Evolutionary conservation across 2,329 filamentous ascomycete species (phyloP).

Genomic region (Cryphonectria naterciae): DNA sequence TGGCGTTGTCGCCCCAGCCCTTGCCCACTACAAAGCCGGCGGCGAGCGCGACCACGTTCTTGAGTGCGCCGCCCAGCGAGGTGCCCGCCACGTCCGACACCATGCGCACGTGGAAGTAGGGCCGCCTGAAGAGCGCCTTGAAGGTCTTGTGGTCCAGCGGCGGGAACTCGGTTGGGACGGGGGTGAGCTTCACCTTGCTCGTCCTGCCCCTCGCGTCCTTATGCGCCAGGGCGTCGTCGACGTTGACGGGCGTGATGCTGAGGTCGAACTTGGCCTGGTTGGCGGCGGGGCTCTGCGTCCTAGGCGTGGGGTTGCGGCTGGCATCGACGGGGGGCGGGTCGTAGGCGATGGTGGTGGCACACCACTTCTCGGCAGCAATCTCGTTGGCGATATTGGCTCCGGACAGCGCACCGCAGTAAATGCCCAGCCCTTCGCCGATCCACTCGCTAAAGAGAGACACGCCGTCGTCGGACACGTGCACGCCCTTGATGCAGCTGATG

Average conservation of each 20-base stretch:
- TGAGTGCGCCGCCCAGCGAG: slow-evolving; percentile 89
- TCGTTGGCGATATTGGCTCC: slow-evolving; percentile 96
- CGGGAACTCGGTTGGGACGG: slow-evolving; percentile 81
- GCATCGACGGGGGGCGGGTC: slow-evolving; percentile 84
- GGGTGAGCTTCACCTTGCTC: slow-evolving; percentile 71
- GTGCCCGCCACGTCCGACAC: slow-evolving; percentile 96
- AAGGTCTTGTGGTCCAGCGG: slow-evolving; percentile 84
- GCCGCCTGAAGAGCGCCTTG: slow-evolving; percentile 87
- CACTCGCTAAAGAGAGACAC: slow-evolving; percentile 92
- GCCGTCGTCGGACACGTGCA: slow-evolving; percentile 85
- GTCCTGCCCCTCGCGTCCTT: slow-evolving; percentile 69
- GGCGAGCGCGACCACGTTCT: slow-evolving; percentile 94
- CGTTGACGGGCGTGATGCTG: slow-evolving; percentile 51
- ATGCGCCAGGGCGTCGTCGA: slow-evolving; percentile 53
- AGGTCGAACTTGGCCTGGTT: slow-evolving; percentile 52
- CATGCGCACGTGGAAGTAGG: slow-evolving; percentile 96
- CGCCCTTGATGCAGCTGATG: slow-evolving; percentile 97
- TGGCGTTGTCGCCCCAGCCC: slow-evolving; percentile 98
- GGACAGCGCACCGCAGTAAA: slow-evolving; percentile 94
- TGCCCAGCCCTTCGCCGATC: slow-evolving; percentile 87
- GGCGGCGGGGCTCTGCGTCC: slow-evolving; percentile 48
- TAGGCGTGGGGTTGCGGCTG: slow-evolving; percentile 72
- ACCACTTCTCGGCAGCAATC: slow-evolving; percentile 94
- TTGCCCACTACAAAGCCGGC: slow-evolving; percentile 94
- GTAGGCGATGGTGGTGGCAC: slow-evolving; percentile 95